These are phyloP conservation scores for Boletus subluridellus DNA, from an alignment of 1,284 basidiomycete genomes.

Conservation along the genomic window DNA sequence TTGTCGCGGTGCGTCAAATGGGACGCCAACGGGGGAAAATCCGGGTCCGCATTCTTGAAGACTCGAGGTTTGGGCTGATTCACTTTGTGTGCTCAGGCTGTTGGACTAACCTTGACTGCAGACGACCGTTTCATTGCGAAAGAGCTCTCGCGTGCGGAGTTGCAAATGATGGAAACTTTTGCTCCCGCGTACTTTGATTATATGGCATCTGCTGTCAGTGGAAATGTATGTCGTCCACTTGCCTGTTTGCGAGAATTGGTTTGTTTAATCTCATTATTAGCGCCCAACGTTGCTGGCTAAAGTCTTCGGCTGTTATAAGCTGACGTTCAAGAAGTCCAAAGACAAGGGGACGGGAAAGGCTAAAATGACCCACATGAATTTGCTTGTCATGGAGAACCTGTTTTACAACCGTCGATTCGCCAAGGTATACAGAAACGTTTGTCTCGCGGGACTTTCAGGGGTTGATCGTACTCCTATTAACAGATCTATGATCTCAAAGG, in stretches of 20 bases:
- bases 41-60: slow-evolving; percentile 94
- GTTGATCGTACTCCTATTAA: slow-evolving; percentile 2
- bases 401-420: slow-evolving; percentile 90
- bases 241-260: not conserved
- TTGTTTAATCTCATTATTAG: slow-evolving; percentile 38
- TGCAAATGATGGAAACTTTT: slow-evolving; percentile 95
- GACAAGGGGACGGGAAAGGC: slow-evolving; percentile 60
- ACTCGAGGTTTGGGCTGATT: slow-evolving; percentile 63
- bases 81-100: not conserved
- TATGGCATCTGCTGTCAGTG: slow-evolving; percentile 82
- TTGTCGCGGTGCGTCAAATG: slow-evolving; percentile 94
- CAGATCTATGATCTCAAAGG: slow-evolving; percentile 96
- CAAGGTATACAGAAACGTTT: slow-evolving; percentile 53
- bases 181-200: slow-evolving; percentile 98
- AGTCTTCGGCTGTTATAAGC: slow-evolving; percentile 96
- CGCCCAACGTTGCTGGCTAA: slow-evolving; percentile 94
- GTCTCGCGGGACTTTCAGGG: not conserved
- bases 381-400: slow-evolving; percentile 97
- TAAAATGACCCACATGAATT: slow-evolving; percentile 88
- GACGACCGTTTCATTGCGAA: slow-evolving; percentile 99
- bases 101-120: slow-evolving; percentile 30
- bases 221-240: slow-evolving; percentile 53
- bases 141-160: slow-evolving; percentile 87
- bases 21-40: slow-evolving; percentile 95
- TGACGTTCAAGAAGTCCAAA: slow-evolving; percentile 85